Percentiles rank a stretch among this genome's conserved stretches.
Evolutionary conservation across 1,284 basidiomycete genomes (phyloP).

Genomic region (Ustilago nuda): DNA sequence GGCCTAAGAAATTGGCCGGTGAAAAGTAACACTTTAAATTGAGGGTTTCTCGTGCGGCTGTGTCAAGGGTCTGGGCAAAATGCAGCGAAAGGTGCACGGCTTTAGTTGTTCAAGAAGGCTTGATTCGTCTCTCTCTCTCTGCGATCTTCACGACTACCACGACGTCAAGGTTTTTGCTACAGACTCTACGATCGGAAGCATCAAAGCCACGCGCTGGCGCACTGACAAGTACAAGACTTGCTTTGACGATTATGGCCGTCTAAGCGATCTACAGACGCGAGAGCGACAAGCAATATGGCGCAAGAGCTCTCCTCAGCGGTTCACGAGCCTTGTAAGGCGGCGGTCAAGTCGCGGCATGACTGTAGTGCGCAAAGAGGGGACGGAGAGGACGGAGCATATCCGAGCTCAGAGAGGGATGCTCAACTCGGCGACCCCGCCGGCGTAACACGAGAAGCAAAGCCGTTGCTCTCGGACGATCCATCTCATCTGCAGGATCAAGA

Average conservation of each 20-base stretch:
- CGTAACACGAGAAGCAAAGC: not conserved
- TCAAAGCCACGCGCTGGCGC: not conserved
- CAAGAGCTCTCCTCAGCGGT: not conserved
- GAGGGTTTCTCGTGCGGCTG: not conserved
- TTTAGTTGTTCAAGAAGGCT: not conserved
- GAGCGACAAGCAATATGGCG: not conserved
- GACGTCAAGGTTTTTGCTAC: not conserved
- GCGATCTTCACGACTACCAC: not conserved
- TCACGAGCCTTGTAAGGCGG: too few species aligned
- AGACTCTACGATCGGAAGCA: not conserved
- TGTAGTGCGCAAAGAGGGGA: not conserved
- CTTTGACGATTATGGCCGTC: too few species aligned
- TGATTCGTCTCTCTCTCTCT: not conserved
- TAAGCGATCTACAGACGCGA: too few species aligned
- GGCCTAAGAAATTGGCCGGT: too few species aligned
- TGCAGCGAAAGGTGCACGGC: not conserved
- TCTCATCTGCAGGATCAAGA: not conserved
- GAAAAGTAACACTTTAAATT: slow-evolving; percentile 10
- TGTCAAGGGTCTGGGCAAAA: not conserved
- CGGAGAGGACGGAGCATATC: slow-evolving; percentile 18
- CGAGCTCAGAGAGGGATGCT: slow-evolving; percentile 36
- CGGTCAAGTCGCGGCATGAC: not conserved
- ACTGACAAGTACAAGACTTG: not conserved
- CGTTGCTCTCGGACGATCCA: slow-evolving; percentile 4
- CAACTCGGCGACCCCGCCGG: not conserved